These are phyloP conservation scores for Xylaria telfairii DNA, from an alignment of 495 filamentous ascomycete species.

Conservation along the genomic window DNA sequence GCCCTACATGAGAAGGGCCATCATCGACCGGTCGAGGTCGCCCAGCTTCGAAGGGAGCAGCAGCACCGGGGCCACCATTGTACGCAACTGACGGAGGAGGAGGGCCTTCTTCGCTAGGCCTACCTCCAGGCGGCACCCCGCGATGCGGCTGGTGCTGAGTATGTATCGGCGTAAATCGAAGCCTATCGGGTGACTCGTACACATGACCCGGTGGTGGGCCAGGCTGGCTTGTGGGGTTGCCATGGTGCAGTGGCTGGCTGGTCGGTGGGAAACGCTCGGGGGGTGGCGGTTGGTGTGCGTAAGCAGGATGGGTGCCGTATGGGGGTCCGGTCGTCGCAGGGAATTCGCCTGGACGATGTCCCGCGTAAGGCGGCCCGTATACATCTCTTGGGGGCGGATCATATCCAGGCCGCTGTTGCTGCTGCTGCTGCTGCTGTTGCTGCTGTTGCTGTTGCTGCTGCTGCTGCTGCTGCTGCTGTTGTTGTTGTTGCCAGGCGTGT, in stretches of 20 bases:
- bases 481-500: constrained; percentile 46
- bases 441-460: constrained; percentile 14
- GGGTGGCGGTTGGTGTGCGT: constrained; percentile 48
- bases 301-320: constrained; percentile 54
- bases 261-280: constrained; percentile 53
- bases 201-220: constrained; percentile 44
- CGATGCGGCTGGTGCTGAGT: constrained; percentile 40
- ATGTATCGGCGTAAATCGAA: constrained; percentile 48
- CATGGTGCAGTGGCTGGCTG: constrained; percentile 50
- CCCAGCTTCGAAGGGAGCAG: constrained; percentile 45
- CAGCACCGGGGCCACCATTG: constrained; percentile 40
- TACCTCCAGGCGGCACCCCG: constrained; percentile 28
- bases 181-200: constrained; percentile 59
- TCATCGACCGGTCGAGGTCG: constrained; percentile 62
- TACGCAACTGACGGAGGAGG: constrained; percentile 55
- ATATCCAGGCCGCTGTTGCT: constrained; percentile 41
- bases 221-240: constrained; percentile 46
- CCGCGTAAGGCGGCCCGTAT: constrained; percentile 48
- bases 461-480: background rate
- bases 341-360: constrained; percentile 51
- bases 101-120: constrained; percentile 43
- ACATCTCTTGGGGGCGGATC: constrained; percentile 47
- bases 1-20: constrained; percentile 54
- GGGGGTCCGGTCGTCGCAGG: constrained; percentile 47
- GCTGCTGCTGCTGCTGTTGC: constrained; percentile 10